Percentiles rank a stretch among this genome's conserved stretches.
Evolutionary conservation across 1,284 basidiomycete species (phyloP).

Genomic region (Jaminaea rosea): DNA sequence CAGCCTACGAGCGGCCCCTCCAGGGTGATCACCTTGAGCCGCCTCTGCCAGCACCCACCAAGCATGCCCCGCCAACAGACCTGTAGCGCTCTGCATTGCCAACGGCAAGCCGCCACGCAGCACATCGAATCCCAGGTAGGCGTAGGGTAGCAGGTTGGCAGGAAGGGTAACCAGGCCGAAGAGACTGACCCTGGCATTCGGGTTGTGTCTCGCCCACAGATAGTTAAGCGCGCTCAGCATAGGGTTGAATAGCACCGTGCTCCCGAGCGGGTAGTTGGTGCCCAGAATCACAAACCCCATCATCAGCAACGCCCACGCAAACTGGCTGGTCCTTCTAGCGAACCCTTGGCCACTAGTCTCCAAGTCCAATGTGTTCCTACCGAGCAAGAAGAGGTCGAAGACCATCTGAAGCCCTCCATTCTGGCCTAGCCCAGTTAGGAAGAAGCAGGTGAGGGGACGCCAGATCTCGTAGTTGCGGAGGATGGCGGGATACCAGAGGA

Average conservation of each 20-base stretch:
- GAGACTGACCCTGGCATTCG: slow-evolving; percentile 18
- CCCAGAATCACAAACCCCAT: slow-evolving; percentile 38
- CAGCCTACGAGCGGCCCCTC: slow-evolving; percentile 11
- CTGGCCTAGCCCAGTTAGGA: slow-evolving; percentile 54
- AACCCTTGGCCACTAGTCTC: slow-evolving; percentile 32
- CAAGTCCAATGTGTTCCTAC: slow-evolving; percentile 25
- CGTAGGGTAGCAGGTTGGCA: slow-evolving; percentile 60
- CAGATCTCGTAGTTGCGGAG: slow-evolving; percentile 57
- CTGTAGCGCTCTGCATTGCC: slow-evolving; percentile 59
- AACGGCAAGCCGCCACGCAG: slow-evolving; percentile 58
- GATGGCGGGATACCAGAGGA: slow-evolving; percentile 56
- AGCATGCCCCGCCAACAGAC: slow-evolving; percentile 64
- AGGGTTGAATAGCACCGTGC: slow-evolving; percentile 58
- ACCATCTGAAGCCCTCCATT: slow-evolving; percentile 18
- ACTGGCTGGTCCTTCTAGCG: slow-evolving; percentile 28
- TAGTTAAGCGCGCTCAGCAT: slow-evolving; percentile 58
- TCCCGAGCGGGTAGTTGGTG: slow-evolving; percentile 60
- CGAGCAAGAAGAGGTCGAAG: slow-evolving; percentile 31
- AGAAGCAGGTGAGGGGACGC: slow-evolving; percentile 68
- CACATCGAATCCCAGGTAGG: slow-evolving; percentile 64
- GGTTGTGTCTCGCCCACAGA: slow-evolving; percentile 27
- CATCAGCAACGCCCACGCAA: slow-evolving; percentile 30
- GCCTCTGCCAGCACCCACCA: slow-evolving; percentile 47
- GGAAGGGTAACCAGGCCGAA: slow-evolving; percentile 49
- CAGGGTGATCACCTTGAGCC: slow-evolving; percentile 9